These are phyloP conservation scores for Globisporangium cederbergense DNA, from an alignment of 352 stramenopile species.

Conservation along the genomic window DNA sequence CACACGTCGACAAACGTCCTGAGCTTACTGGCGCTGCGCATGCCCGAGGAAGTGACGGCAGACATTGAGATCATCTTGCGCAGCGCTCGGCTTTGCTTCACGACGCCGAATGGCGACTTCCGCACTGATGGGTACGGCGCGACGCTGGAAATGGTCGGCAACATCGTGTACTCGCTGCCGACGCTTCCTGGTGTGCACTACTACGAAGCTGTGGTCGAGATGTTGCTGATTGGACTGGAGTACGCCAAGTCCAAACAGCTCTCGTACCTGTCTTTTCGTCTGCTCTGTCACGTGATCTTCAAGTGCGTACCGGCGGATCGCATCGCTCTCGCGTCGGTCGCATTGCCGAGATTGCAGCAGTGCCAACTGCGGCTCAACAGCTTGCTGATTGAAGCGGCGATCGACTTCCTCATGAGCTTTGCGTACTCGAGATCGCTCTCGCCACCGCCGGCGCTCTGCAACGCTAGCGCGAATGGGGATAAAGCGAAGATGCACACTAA, in stretches of 20 bases:
- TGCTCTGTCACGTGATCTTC: conserved; percentile 65
- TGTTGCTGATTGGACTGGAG: conserved; percentile 56
- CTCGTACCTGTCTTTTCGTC: conserved; percentile 55
- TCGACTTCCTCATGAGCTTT: conserved; percentile 82
- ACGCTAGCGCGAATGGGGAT: conserved; percentile 3
- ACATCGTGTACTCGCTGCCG: conserved; percentile 31
- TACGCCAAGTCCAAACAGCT: conserved; percentile 54
- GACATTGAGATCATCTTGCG: conserved; percentile 36
- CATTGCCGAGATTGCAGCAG: conserved; percentile 55
- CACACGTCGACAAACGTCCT: conserved; percentile 55
- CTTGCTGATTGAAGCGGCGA: conserved; percentile 54
- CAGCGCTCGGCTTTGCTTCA: conserved; percentile 42
- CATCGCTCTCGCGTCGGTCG: conserved; percentile 36
- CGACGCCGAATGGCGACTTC: conserved; percentile 63
- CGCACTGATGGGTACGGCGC: conserved; percentile 56
- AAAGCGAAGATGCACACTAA: conserved; percentile 3
- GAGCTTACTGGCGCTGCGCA: conserved; percentile 51
- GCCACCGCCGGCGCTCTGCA: conserved; percentile 32
- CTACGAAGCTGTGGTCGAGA: conserved; percentile 35
- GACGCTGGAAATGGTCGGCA: conserved; percentile 65
- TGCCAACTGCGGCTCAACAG: conserved; percentile 32
- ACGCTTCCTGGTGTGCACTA: conserved; percentile 7
- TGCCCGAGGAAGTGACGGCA: conserved; percentile 33
- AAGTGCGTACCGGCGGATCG: conserved; percentile 38
- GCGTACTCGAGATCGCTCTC: conserved; percentile 51